Evolutionary conservation across 352 stramenopile species (phyloP).

Genomic region (Phytophthora sansomeana): DNA sequence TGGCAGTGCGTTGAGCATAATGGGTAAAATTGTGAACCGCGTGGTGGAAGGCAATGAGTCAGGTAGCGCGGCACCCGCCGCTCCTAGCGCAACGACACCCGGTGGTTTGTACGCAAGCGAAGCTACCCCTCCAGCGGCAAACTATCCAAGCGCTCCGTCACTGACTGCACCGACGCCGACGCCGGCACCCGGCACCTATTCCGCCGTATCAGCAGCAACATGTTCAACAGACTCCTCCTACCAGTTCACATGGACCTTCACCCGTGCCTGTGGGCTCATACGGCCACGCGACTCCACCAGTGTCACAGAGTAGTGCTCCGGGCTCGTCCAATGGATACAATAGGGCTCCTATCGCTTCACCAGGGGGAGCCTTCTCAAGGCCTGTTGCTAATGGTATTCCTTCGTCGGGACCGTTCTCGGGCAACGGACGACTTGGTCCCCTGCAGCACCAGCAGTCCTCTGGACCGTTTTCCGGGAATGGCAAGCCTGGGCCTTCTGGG

Average conservation of each 20-base stretch:
- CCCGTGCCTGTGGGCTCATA: constrained; percentile 26
- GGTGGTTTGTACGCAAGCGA: constrained; percentile 46
- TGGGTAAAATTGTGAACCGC: constrained; percentile 89
- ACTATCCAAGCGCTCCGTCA: constrained; percentile 38
- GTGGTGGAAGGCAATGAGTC: constrained; percentile 83
- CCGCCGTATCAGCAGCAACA: constrained; percentile 29
- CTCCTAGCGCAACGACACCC: constrained; percentile 16
- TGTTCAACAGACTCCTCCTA: constrained; percentile 34
- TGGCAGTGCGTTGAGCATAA: constrained; percentile 82
- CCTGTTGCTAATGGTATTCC: constrained; percentile 16
- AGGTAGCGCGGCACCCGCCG: constrained; percentile 9
- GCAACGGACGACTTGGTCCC: constrained; percentile 28
- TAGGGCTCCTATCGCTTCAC: constrained; percentile 18
- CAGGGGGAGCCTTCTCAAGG: constrained; percentile 19
- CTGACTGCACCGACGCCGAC: constrained; percentile 11
- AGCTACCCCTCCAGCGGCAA: constrained; percentile 28
- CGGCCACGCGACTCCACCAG: constrained; percentile 37
- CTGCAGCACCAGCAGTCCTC: constrained; percentile 36
- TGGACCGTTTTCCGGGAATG: constrained; percentile 39
- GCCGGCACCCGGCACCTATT: constrained; percentile 20
- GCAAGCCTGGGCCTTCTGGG: constrained; percentile 17
- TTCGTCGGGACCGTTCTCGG: constrained; percentile 30
- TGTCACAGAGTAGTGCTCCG: constrained; percentile 35
- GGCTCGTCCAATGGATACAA: constrained; percentile 36
- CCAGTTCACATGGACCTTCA: constrained; percentile 26